Conservation (phyloP, 768 basidiomycete species). For the Boletus vermiculosoides region DNA sequence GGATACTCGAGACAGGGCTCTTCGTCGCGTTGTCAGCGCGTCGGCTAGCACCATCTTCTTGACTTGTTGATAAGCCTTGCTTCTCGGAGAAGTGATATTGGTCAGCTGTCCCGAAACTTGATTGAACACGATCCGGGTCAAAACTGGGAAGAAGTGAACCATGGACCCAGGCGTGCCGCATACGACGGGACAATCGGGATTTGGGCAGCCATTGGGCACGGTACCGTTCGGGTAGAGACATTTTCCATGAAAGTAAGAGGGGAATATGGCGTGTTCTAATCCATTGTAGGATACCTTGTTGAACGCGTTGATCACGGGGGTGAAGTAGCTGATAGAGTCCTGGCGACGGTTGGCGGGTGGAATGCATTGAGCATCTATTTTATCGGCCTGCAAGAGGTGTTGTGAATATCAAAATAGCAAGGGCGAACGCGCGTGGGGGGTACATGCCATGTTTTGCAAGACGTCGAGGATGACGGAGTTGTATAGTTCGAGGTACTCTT, state of each 20-base stretch:
- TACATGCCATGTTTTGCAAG: conserved; percentile 44
- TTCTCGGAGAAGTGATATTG: conserved; percentile 37
- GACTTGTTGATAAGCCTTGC: conserved; percentile 42
- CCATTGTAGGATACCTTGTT: conserved; percentile 40
- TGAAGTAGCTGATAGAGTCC: conserved; percentile 38
- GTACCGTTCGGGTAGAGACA: conserved; percentile 52
- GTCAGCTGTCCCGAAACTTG: conserved; percentile 37
- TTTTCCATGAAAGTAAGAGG: conserved; percentile 73
- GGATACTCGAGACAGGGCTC: conserved; percentile 8
- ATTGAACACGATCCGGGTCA: conserved; percentile 51
- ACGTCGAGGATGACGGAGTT: conserved; percentile 39
- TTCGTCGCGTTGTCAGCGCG: conserved; percentile 17
- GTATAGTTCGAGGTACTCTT: conserved; percentile 53
- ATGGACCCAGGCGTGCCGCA: conserved; percentile 83
- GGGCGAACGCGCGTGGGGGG: neutral
- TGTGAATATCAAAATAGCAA: neutral
- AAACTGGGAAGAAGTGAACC: conserved; percentile 59
- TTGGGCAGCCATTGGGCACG: conserved; percentile 70
- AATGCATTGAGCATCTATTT: conserved; percentile 36
- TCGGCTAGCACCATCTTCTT: conserved; percentile 42
- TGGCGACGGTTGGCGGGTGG: conserved; percentile 25
- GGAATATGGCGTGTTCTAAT: conserved; percentile 62
- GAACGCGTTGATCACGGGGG: conserved; percentile 50
- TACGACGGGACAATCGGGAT: conserved; percentile 74
- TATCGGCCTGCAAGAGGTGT: conserved; percentile 30